Conservation (phyloP, 371 early-diverging fungal genomes). For the Sporodiniella umbellata region DNA sequence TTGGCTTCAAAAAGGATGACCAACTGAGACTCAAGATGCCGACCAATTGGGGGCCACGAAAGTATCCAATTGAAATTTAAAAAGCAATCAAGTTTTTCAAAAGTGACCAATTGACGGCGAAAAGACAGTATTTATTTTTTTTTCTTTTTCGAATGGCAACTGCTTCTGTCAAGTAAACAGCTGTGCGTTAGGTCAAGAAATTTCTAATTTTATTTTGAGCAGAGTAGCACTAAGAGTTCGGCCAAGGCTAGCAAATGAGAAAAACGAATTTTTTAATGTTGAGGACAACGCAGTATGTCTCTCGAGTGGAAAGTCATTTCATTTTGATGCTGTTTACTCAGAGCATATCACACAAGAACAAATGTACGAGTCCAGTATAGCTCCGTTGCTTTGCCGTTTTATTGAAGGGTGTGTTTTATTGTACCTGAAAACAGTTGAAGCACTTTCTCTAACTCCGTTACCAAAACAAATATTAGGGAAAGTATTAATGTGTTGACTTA, state of each 20-base stretch:
- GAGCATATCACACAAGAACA: conserved; percentile 57
- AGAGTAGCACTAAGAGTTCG: conserved; percentile 70
- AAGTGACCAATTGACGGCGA: too few species aligned
- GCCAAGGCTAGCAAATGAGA: conserved; percentile 51
- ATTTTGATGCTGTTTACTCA: conserved; percentile 79
- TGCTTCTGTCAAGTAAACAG: conserved; percentile 18
- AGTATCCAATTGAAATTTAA: conserved; percentile 3
- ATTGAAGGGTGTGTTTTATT: conserved; percentile 67
- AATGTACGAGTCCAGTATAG: conserved; percentile 62
- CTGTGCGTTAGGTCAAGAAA: conserved; percentile 1
- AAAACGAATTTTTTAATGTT: conserved; percentile 50
- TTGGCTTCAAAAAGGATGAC: not conserved
- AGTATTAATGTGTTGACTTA: conserved; percentile 94
- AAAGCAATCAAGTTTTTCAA: conserved; percentile 7
- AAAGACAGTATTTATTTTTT: conserved; percentile 1
- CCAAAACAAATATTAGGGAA: conserved; percentile 35
- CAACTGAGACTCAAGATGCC: not conserved
- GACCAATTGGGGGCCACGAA: conserved; percentile 1
- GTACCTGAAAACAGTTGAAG: conserved; percentile 11
- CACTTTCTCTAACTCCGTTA: conserved; percentile 1
- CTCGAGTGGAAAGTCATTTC: conserved; percentile 57
- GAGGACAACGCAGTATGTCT: conserved; percentile 45
- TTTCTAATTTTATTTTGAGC: not conserved
- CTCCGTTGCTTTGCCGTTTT: conserved; percentile 69
- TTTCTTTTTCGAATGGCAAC: conserved; percentile 18